Conservation (phyloP, 2,329 filamentous ascomycete species). For the Rutstroemia sp. region DNA sequence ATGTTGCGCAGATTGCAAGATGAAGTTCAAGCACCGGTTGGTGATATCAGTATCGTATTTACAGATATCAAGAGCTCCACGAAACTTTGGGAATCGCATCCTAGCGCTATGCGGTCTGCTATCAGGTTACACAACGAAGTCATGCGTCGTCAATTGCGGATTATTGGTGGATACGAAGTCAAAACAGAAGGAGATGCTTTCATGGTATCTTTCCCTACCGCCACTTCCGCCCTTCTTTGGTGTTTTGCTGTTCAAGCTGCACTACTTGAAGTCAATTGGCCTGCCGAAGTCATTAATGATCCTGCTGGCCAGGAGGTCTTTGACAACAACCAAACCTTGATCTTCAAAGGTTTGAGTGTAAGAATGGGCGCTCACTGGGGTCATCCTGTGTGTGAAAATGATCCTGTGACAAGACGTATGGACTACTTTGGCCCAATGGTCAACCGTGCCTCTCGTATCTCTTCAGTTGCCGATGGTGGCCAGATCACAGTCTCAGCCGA, state of each 20-base stretch:
- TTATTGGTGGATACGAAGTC: constrained; percentile 95
- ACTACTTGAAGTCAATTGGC: constrained; percentile 86
- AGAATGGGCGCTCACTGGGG: constrained; percentile 98
- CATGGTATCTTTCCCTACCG: constrained; percentile 97
- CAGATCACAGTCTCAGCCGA: constrained; percentile 96
- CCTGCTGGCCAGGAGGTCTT: constrained; percentile 74
- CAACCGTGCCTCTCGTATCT: constrained; percentile 91
- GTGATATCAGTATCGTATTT: constrained; percentile 89
- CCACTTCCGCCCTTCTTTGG: constrained; percentile 91
- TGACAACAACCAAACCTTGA: constrained; percentile 79
- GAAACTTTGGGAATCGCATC: constrained; percentile 89
- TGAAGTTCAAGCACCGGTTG: constrained; percentile 85
- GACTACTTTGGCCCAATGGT: constrained; percentile 99
- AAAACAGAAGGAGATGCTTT: constrained; percentile 99
- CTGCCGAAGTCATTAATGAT: constrained; percentile 82
- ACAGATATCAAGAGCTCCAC: constrained; percentile 99
- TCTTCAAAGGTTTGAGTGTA: constrained; percentile 91
- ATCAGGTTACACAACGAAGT: constrained; percentile 98
- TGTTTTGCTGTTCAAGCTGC: constrained; percentile 89
- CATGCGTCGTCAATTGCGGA: constrained; percentile 85
- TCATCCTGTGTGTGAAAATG: constrained; percentile 85
- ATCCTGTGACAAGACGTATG: constrained; percentile 96
- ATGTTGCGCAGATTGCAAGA: constrained; percentile 79
- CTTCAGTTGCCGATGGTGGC: constrained; percentile 87
- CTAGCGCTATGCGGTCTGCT: constrained; percentile 88